A percentile compares a stretch with the other conserved stretches of the same genome.
Conservation (phyloP, 192 early-diverging fungal genomes). For the Podila verticillata region DNA sequence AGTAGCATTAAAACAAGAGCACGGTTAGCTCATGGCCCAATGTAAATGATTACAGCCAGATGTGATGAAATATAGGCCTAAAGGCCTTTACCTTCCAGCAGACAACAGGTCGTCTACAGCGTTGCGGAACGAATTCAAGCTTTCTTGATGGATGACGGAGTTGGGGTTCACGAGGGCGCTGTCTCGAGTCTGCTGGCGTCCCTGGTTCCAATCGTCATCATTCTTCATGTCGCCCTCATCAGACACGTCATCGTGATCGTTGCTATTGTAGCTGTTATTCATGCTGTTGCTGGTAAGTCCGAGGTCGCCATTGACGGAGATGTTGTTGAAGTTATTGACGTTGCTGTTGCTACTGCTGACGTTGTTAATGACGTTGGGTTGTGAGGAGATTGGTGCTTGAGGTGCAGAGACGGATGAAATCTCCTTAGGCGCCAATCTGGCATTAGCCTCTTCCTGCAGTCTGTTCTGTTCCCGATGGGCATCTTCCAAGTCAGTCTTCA, state of each 20-base stretch:
- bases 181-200: conserved; percentile 59
- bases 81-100: conserved; percentile 67
- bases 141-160: conserved; percentile 78
- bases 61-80: background rate
- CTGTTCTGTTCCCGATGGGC: conserved; percentile 16
- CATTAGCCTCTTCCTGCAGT: conserved; percentile 3
- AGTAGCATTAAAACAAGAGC: too few relatives aligned
- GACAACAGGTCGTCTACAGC: conserved; percentile 85
- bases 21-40: too few relatives aligned
- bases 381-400: conserved; percentile 5
- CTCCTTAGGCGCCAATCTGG: background rate
- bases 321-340: conserved; percentile 2
- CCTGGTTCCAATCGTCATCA: conserved; percentile 52
- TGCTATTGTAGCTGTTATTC: background rate
- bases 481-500: conserved; percentile 40
- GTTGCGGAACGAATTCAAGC: conserved; percentile 38
- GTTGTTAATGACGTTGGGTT: background rate
- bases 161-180: conserved; percentile 77
- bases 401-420: too few relatives aligned
- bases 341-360: background rate
- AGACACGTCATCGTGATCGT: conserved; percentile 23
- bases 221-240: conserved; percentile 21
- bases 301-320: background rate
- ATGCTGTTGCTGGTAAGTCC: background rate
- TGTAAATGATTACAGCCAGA: background rate